Evolutionary conservation across 345 rosid species (phyloP), one percentile per base, ranked within the genome.

Genomic region (Linum trigynum): DNA sequence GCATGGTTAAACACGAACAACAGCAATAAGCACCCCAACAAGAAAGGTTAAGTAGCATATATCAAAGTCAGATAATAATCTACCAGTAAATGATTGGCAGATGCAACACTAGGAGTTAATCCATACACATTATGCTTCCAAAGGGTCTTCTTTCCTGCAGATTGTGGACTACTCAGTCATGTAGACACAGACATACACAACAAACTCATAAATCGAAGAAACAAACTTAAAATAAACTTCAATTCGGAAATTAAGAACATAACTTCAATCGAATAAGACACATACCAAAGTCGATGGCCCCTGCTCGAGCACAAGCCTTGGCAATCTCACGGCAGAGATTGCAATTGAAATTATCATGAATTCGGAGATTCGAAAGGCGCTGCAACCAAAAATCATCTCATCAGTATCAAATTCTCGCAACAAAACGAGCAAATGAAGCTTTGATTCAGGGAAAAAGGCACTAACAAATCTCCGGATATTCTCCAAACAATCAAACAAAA

Each of bases 41-140:
- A 7, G n/a, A 66, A 9, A 11, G 8, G 10, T 7, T 37, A 23
- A n/a, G n/a, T n/a, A n/a, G n/a, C 40, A 65, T 65, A 55, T 7
- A 38, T 7, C 32, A 39, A 53, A 66, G 4, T 12, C 59, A 59
- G 57, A 37, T 57, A 55, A 32, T 35, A 23, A 10, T 38, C 10
- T 85, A 87, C 98, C 98, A 92, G 72, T 68, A 92, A 72, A 72
- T 89, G 89, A 72, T 89, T 83, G 3, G 84, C 96, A 65, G 95
- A 89, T 69, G 80, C 89, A 78, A 87, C 62, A 64, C 65, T 79
- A 12, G 98, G 98, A 67, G 83, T 74, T 69, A 92, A 71, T 50
- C 98, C 98, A 65, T 74, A 85, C 43, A 89, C 78, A 70, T 92
- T 92, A 76, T 92, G 92, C 69, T 78, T 80, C 83, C 89, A 89